A percentile compares a stretch with the other conserved stretches of the same genome.
These are phyloP conservation scores for Ceratobasidium sp. DNA, from an alignment of 1,284 basidiomycete genomes.

Conservation along the genomic window DNA sequence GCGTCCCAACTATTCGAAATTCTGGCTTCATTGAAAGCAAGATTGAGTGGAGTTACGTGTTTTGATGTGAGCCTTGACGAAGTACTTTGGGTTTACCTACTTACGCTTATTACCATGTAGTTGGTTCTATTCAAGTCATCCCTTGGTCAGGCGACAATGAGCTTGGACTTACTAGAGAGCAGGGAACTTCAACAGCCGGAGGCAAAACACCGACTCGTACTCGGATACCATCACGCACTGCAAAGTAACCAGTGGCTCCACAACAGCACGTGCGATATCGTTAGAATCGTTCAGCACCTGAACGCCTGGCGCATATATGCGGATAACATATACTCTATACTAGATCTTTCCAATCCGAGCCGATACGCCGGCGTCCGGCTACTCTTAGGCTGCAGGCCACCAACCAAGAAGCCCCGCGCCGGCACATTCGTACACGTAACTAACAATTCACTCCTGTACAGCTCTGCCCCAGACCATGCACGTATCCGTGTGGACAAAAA, in stretches of 20 bases:
- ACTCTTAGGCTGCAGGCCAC: constrained; percentile 3
- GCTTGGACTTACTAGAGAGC: neutral
- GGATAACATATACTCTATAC: neutral
- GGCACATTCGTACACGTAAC: constrained; percentile 3
- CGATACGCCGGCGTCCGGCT: neutral
- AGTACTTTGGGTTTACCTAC: no score
- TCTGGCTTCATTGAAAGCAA: neutral
- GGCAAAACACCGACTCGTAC: neutral
- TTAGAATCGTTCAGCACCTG: neutral
- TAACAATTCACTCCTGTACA: neutral
- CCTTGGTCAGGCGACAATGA: neutral
- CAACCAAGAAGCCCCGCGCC: neutral
- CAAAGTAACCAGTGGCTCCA: neutral
- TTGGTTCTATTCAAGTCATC: neutral
- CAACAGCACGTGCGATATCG: neutral
- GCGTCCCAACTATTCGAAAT: neutral
- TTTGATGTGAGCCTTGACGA: no score
- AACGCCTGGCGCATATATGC: constrained; percentile 8
- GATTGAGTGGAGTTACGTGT: neutral
- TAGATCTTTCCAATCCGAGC: neutral
- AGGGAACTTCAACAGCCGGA: neutral
- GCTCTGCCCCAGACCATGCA: neutral
- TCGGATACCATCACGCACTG: constrained; percentile 10
- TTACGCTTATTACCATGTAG: no score
- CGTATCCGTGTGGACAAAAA: constrained; percentile 2